phyloP scores from a whole-genome alignment of 805 yeast species.

The Myxozyma nipponensis region DNA sequence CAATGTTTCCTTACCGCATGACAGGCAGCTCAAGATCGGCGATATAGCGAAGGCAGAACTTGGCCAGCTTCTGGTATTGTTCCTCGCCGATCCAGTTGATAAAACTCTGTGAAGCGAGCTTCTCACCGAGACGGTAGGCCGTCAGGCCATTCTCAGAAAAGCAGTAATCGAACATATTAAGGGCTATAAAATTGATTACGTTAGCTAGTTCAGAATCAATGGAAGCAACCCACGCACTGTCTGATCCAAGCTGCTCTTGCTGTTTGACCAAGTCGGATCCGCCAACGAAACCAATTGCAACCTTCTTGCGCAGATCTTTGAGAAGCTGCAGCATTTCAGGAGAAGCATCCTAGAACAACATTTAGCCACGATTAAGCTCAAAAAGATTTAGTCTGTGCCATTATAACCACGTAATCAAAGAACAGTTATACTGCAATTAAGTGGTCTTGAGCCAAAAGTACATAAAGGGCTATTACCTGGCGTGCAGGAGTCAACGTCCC shows the following conservation, averaged over 20 bases:
- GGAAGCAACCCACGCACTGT: constrained; percentile 1
- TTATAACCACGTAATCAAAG: too few relatives aligned
- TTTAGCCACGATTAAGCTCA: background rate
- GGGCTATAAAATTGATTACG: constrained; percentile 36
- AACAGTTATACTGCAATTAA: too few relatives aligned
- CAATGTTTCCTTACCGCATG: constrained; percentile 52
- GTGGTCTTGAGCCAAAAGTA: too few relatives aligned
- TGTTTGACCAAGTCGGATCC: constrained; percentile 94
- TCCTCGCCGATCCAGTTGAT: constrained; percentile 94
- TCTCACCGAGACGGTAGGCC: constrained; percentile 87
- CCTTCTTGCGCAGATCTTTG: constrained; percentile 77
- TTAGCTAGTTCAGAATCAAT: background rate
- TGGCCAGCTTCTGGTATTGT: constrained; percentile 82
- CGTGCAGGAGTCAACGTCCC: constrained; percentile 99
- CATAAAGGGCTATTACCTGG: too few relatives aligned
- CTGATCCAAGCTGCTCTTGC: constrained; percentile 86
- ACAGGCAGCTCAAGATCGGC: constrained; percentile 85
- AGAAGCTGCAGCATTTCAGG: constrained; percentile 70
- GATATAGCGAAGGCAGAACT: constrained; percentile 80
- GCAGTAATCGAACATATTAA: constrained; percentile 86
- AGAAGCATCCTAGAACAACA: constrained; percentile 17
- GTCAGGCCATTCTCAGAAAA: constrained; percentile 97
- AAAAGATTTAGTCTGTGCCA: too few relatives aligned
- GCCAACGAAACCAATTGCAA: constrained; percentile 95
- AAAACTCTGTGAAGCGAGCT: constrained; percentile 89